A percentile compares a stretch with the other conserved stretches of the same genome.
Evolutionary conservation across 78 protist species (phyloP).

Genomic region (Monosiga brevicollis): DNA sequence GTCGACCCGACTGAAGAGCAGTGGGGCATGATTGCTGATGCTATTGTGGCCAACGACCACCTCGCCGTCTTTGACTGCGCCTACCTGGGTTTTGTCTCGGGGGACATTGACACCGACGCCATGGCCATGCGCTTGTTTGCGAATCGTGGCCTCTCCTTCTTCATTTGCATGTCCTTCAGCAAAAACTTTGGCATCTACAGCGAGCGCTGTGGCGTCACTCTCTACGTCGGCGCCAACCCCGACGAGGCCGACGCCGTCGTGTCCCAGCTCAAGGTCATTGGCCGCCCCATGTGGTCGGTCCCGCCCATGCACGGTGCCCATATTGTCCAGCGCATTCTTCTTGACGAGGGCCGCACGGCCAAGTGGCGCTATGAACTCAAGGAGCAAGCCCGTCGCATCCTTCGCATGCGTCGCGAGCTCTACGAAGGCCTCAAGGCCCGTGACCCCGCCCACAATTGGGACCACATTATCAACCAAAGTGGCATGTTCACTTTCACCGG

Average conservation of each 20-base stretch:
- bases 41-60: conserved; percentile 28
- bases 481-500: conserved; percentile 99
- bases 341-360: conserved; percentile 33
- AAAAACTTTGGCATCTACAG: conserved; percentile 98
- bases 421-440: conserved; percentile 26
- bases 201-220: conserved; percentile 62
- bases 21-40: conserved; percentile 69
- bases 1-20: conserved; percentile 91
- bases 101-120: conserved; percentile 85
- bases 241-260: conserved; percentile 41
- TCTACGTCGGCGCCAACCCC: conserved; percentile 7
- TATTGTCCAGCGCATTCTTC: conserved; percentile 68
- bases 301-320: conserved; percentile 97
- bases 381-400: conserved; percentile 82
- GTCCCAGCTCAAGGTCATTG: conserved; percentile 73
- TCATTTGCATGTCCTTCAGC: conserved; percentile 78
- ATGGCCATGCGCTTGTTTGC: conserved; percentile 58
- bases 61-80: conserved; percentile 88
- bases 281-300: conserved; percentile 86
- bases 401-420: conserved; percentile 46
- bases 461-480: conserved; percentile 87
- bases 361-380: conserved; percentile 57
- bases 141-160: conserved; percentile 12
- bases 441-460: conserved; percentile 60
- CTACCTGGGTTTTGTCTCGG: conserved; percentile 97